Evolutionary conservation across 202 grass and related monocot genomes (phyloP), one percentile per base, ranked within the genome.

Genomic region (Carex sylvatica): DNA sequence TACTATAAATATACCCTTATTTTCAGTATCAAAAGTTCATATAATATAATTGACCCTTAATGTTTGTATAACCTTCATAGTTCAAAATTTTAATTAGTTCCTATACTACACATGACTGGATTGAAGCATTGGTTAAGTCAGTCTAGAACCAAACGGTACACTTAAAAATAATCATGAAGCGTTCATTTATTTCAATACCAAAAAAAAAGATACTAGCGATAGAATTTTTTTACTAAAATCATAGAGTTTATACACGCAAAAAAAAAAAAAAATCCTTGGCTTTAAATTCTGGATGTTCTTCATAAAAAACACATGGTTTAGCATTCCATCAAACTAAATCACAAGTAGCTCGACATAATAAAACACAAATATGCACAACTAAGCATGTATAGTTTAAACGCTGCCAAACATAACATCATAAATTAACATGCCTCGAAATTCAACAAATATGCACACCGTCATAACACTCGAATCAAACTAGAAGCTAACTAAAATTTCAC

Each of bases 401-500:
- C 51, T 56, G 7, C 73, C 6, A n/a, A 58, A 35, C 7, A 35
- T 31, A 55, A 75, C 22, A 6, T 18, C 14, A 55, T 14, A 31
- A 33, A 55, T 74, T 30, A 56, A 77, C 26, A 52, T 58, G 52
- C 10, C n/a, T 65, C 59, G 4, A 38, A 80, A 80, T 24, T 66
- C 22, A 68, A 82, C 79, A 66, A 30, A 82, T 82, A 82, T 82
- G 62, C 79, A 82, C 79, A 69, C 33, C 28, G 15, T 46, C 44
- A 13, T 52, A 49, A 54, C 33, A 82, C 79, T 66, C 23, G 13
- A 82, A 82, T 51, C n/a, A 65, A 80, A 80, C 30, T 65, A 65
- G 24, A 81, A 79, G 3, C 60, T 20, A 66, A 69, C 62, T 49
- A 82, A 65, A 67, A 55, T 51, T 66, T 52, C 40, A 82, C 61